Evolutionary conservation across 768 basidiomycete species (phyloP).

Genomic region (Russula dissimulans): DNA sequence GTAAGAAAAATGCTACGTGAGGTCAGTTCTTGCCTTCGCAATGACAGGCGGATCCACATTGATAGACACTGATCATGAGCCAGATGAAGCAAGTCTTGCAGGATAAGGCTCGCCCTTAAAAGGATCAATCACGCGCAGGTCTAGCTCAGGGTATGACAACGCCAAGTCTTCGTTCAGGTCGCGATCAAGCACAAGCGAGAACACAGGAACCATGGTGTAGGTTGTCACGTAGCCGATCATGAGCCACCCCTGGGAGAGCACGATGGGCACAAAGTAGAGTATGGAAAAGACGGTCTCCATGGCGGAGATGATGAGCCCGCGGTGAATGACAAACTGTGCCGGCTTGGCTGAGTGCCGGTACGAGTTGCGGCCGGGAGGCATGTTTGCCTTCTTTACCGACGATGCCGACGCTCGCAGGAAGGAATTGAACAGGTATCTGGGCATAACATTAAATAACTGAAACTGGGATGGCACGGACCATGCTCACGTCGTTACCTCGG

Average conservation of each 20-base stretch:
- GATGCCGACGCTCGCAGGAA: slow-evolving; percentile 94
- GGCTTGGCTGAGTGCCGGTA: slow-evolving; percentile 97
- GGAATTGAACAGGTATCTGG: too few relatives aligned
- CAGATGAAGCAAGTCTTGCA: too few relatives aligned
- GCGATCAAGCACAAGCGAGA: slow-evolving; percentile 77
- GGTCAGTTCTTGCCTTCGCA: too few relatives aligned
- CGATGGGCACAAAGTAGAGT: slow-evolving; percentile 86
- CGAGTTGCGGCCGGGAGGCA: slow-evolving; percentile 69
- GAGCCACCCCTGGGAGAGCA: slow-evolving; percentile 95
- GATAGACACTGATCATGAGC: too few relatives aligned
- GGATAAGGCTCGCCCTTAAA: too few relatives aligned
- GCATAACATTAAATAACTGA: too few relatives aligned
- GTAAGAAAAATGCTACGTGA: too few relatives aligned
- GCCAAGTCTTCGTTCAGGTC: slow-evolving; percentile 52
- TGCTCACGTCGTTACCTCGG: too few relatives aligned
- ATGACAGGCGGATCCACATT: too few relatives aligned
- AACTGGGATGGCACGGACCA: too few relatives aligned
- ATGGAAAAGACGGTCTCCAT: slow-evolving; percentile 97
- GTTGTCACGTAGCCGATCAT: slow-evolving; percentile 98
- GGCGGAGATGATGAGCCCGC: slow-evolving; percentile 39
- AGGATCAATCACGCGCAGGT: too few relatives aligned
- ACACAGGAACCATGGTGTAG: slow-evolving; percentile 98
- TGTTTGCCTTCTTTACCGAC: slow-evolving; percentile 86
- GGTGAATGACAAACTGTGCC: slow-evolving; percentile 95
- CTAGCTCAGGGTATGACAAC: too few relatives aligned